These are phyloP conservation scores for Zasmidium cellare DNA, from an alignment of 2,329 filamentous ascomycete species.

Conservation along the genomic window DNA sequence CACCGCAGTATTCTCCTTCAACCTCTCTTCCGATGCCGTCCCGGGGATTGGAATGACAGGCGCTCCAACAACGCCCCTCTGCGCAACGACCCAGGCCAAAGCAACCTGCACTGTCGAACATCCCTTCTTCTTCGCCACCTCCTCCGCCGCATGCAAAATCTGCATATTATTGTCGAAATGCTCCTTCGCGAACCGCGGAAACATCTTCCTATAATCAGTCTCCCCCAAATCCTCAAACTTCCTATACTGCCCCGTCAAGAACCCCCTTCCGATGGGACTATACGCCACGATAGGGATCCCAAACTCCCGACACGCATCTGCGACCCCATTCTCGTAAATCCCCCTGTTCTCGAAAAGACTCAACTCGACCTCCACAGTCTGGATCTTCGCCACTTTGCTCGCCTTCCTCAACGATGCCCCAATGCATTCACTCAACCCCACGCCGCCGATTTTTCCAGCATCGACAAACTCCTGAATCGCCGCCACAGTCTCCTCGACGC, in stretches of 20 bases:
- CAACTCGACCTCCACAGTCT: slow-evolving; percentile 54
- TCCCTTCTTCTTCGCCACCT: slow-evolving; percentile 60
- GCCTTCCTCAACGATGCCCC: slow-evolving; percentile 45
- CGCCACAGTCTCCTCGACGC: slow-evolving; percentile 42
- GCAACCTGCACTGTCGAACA: slow-evolving; percentile 48
- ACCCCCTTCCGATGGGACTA: slow-evolving; percentile 66
- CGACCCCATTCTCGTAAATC: slow-evolving; percentile 60
- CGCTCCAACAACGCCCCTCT: slow-evolving; percentile 42
- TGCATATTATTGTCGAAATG: slow-evolving; percentile 65
- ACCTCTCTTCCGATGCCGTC: slow-evolving; percentile 56
- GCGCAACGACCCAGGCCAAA: slow-evolving; percentile 47
- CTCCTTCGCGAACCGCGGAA: slow-evolving; percentile 62
- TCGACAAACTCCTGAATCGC: slow-evolving; percentile 41
- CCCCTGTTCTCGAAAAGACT: slow-evolving; percentile 36
- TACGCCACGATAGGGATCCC: slow-evolving; percentile 71
- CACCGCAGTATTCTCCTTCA: slow-evolving; percentile 59
- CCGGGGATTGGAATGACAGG: slow-evolving; percentile 65
- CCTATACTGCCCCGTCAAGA: slow-evolving; percentile 55
- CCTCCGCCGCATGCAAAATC: slow-evolving; percentile 59
- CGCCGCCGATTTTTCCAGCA: slow-evolving; percentile 53
- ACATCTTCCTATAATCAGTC: slow-evolving; percentile 44
- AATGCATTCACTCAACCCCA: slow-evolving; percentile 55
- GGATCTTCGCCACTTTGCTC: slow-evolving; percentile 42
- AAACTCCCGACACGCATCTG: slow-evolving; percentile 58
- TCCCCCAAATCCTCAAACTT: slow-evolving; percentile 55